Evolutionary conservation across 257 asterid genomes (phyloP).

Genomic region (Solanum verrucosum): DNA sequence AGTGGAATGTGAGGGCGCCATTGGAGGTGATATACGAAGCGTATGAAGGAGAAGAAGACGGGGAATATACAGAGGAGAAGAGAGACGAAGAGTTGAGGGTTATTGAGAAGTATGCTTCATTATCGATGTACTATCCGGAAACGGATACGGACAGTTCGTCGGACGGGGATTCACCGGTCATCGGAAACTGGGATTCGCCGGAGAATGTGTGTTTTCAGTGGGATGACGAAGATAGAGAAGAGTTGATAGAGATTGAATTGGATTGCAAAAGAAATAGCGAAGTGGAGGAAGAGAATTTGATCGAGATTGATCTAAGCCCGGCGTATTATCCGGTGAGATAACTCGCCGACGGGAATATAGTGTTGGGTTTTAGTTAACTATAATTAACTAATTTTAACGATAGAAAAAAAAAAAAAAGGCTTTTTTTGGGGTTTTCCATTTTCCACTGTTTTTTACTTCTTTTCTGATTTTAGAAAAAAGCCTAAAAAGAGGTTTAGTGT

Average conservation of each 20-base stretch:
- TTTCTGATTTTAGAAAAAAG: background rate
- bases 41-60: slow-evolving; percentile 45
- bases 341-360: background rate
- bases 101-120: slow-evolving; percentile 53
- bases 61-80: slow-evolving; percentile 18
- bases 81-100: slow-evolving; percentile 17
- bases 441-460: background rate
- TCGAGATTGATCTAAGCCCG: slow-evolving; percentile 70
- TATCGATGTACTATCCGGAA: slow-evolving; percentile 74
- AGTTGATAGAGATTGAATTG: slow-evolving; percentile 67
- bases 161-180: slow-evolving; percentile 31
- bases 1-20: slow-evolving; percentile 92
- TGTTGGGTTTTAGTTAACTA: background rate
- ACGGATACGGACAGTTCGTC: slow-evolving; percentile 70
- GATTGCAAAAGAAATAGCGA: slow-evolving; percentile 29
- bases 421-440: background rate
- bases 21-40: slow-evolving; percentile 80
- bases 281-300: slow-evolving; percentile 70
- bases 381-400: slow-evolving; percentile 2
- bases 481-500: background rate
- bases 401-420: background rate
- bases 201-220: slow-evolving; percentile 33
- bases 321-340: slow-evolving; percentile 6
- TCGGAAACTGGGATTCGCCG: slow-evolving; percentile 34
- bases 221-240: slow-evolving; percentile 62